Base-by-base conservation (phyloP, 2,329 filamentous ascomycete genomes). In the Aspergillus ochraceus region DNA sequence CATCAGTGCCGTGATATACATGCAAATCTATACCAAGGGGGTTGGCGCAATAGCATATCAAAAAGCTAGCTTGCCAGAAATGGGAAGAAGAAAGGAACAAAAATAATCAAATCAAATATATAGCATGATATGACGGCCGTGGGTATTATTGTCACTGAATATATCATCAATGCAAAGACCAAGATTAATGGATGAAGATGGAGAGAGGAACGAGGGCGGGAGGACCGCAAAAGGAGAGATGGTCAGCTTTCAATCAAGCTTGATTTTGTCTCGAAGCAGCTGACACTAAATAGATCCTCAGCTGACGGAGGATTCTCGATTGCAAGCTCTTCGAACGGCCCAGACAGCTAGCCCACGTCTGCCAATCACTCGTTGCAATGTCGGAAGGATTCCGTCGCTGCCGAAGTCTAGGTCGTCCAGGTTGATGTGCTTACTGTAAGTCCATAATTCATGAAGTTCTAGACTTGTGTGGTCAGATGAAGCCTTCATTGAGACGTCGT, bases 371-470 rank as follows among this genome's bases (percentile, higher is more conserved):
- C 81, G 72, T 20, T 62, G 68, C 47, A 83, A 52, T 2, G 81
- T 83, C 4, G 70, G 62, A n/a, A 75, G 26, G 20, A 84, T 61
- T 4, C 82, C 82, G 49, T 83, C 81, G 14, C 76, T 74, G 11
- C 69, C 80, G 60, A 83, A 79, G 64, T 84, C 81, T 60, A 84
- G 66, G 68, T 83, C 81, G 64, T 84, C 82, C 19, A 84, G 68
- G 59, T 81, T 83, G 51, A 84, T 61, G 64, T 84, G 82, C 47
- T 74, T 73, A 49, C 69, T 68, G 59, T 79, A 81, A 8, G 71
- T 76, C 76, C 77, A 82, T 4, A 82, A 68, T 20, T 74, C 72
- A 54, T 74, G 69, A 22, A 80, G 68, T 50, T 70, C 64, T 20
- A 78, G 65, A 47, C 67, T 62, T 9, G 68, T 62, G 6, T 65